These are phyloP conservation scores for Colletotrichum sp. DNA, from an alignment of 2,329 filamentous ascomycete species.

Conservation along the genomic window DNA sequence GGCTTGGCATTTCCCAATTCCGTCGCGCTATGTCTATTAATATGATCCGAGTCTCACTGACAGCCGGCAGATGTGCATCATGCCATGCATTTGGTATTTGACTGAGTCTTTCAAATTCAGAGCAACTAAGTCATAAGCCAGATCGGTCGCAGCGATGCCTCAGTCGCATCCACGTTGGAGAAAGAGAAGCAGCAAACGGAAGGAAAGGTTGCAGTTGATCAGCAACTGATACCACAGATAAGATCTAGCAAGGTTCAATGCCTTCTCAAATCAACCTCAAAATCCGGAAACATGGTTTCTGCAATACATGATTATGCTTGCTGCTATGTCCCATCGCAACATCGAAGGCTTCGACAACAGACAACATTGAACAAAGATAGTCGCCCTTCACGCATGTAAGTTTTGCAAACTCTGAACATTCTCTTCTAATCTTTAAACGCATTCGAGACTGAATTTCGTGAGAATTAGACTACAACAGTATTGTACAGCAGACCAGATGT, in stretches of 20 bases:
- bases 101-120: not conserved
- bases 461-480: not conserved
- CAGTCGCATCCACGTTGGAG: too few relatives aligned
- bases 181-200: too few relatives aligned
- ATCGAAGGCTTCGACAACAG: too few relatives aligned
- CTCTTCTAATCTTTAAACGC: rapidly evolving
- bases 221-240: not conserved
- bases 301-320: not conserved
- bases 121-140: too few relatives aligned
- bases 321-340: not conserved
- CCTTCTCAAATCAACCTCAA: too few relatives aligned
- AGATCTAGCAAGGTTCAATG: too few relatives aligned
- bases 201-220: not conserved
- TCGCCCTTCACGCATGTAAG: too few relatives aligned
- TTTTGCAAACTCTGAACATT: rapidly evolving
- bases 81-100: too few relatives aligned
- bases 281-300: too few relatives aligned
- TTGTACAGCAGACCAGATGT: too few relatives aligned
- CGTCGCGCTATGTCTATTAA: not conserved
- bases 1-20: not conserved
- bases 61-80: not conserved
- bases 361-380: too few relatives aligned
- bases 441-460: rapidly evolving
- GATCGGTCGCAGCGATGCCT: too few relatives aligned
- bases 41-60: not conserved